Evolutionary conservation across 306 rosid genomes (phyloP).

Genomic region (Calophaca sinica): DNA sequence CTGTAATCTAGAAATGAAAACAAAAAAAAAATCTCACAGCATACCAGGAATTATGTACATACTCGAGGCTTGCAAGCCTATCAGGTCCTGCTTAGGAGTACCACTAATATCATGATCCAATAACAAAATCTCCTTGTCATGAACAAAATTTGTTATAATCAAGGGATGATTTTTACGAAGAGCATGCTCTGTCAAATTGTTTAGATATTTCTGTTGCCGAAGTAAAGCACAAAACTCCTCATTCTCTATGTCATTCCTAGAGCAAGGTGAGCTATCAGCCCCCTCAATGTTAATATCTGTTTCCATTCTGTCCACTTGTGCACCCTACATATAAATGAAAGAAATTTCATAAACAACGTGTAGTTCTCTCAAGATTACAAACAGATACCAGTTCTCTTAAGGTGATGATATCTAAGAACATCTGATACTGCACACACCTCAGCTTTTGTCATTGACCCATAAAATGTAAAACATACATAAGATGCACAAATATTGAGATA

Average conservation of each 20-base stretch:
- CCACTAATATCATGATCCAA: constrained; percentile 59
- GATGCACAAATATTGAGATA: too few species aligned
- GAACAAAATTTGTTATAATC: constrained; percentile 71
- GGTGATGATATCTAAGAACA: background rate
- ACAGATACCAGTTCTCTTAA: constrained; percentile 56
- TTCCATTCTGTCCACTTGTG: too few species aligned
- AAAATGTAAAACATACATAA: too few species aligned
- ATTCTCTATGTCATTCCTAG: constrained; percentile 56
- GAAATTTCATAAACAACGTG: too few species aligned
- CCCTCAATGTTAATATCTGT: too few species aligned
- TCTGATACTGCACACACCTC: constrained; percentile 9
- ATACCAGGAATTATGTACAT: constrained; percentile 68
- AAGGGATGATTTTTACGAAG: constrained; percentile 87
- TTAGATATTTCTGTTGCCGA: constrained; percentile 73
- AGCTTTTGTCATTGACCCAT: background rate
- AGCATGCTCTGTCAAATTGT: constrained; percentile 83
- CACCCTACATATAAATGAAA: too few species aligned
- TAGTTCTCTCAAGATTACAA: too few species aligned
- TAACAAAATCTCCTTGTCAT: constrained; percentile 59
- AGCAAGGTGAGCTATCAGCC: constrained; percentile 58
- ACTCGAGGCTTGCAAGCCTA: constrained; percentile 82
- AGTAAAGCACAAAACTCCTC: constrained; percentile 69
- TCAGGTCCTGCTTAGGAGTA: constrained; percentile 72
- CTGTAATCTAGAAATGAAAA: too few species aligned
- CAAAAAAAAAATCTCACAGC: too few species aligned